Conservation (phyloP, 2,329 filamentous ascomycete genomes). For the Ilyonectria mors-panacis region DNA sequence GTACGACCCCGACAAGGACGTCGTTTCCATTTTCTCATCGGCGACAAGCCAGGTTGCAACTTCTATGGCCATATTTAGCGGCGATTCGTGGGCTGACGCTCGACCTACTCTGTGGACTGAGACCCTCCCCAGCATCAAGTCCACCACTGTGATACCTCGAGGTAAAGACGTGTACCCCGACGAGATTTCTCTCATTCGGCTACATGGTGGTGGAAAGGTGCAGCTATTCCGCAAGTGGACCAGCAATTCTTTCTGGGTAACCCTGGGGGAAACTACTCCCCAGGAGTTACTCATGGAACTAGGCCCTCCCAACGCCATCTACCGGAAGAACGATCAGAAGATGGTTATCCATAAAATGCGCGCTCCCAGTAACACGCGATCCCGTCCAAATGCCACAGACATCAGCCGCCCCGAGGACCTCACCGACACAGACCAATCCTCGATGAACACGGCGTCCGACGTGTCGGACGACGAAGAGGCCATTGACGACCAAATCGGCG, state of each 20-base stretch:
- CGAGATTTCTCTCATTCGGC: slow-evolving; percentile 85
- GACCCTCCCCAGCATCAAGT: slow-evolving; percentile 80
- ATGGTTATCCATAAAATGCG: slow-evolving; percentile 86
- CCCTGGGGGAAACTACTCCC: slow-evolving; percentile 87
- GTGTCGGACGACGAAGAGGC: slow-evolving; percentile 73
- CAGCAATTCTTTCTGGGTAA: slow-evolving; percentile 77
- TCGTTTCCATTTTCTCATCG: slow-evolving; percentile 88
- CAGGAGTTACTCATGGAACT: slow-evolving; percentile 93
- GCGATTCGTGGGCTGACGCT: slow-evolving; percentile 90
- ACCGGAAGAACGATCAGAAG: slow-evolving; percentile 89
- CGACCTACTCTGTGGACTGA: slow-evolving; percentile 83
- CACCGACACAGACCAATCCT: slow-evolving; percentile 83
- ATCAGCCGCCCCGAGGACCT: slow-evolving; percentile 68
- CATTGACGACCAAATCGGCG: slow-evolving; percentile 68
- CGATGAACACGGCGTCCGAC: slow-evolving; percentile 79
- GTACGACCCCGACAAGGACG: slow-evolving; percentile 84
- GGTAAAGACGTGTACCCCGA: slow-evolving; percentile 87
- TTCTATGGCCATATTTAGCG: slow-evolving; percentile 92
- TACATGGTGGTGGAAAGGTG: slow-evolving; percentile 84
- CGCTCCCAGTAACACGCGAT: slow-evolving; percentile 65
- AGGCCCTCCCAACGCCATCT: slow-evolving; percentile 93
- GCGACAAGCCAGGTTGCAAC: slow-evolving; percentile 82
- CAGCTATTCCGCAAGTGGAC: slow-evolving; percentile 83
- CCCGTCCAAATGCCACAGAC: slow-evolving; percentile 61
- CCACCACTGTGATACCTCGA: slow-evolving; percentile 77